Percentiles rank a stretch among this genome's conserved stretches.
Evolutionary conservation across 108 stramenopile species (phyloP).

Genomic region (Chaetoceros muelleri): DNA sequence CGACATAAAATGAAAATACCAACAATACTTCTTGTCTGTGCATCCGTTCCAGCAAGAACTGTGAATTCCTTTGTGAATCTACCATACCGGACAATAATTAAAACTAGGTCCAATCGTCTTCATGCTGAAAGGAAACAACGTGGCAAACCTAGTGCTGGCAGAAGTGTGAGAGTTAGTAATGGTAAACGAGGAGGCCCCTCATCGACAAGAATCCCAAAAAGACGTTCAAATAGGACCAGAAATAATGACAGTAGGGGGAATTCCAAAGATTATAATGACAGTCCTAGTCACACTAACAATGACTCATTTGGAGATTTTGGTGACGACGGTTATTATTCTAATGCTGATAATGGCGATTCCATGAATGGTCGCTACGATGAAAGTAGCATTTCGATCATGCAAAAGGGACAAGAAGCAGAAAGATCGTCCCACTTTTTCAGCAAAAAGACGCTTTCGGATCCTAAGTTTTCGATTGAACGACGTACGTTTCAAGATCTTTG

Average conservation of each 20-base stretch:
- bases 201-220: background rate
- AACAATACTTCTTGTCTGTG: no score
- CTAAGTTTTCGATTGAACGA: constrained; percentile 22
- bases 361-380: constrained; percentile 7
- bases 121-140: no score
- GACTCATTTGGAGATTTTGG: constrained; percentile 19
- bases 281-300: constrained; percentile 5
- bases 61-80: no score
- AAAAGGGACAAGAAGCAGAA: background rate
- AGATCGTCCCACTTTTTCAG: constrained; percentile 58
- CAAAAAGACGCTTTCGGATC: constrained; percentile 50
- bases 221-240: background rate
- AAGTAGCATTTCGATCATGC: background rate
- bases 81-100: no score
- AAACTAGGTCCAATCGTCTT: no score
- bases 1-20: no score
- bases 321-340: constrained; percentile 8
- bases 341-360: constrained; percentile 7
- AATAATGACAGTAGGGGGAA: background rate
- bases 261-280: background rate
- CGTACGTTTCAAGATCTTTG: constrained; percentile 41
- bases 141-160: no score
- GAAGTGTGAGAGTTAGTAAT: no score
- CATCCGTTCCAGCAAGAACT: no score
- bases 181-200: background rate